Evolutionary conservation across 139 green algal genomes (phyloP).

Genomic region (Coelastrella sp.): DNA sequence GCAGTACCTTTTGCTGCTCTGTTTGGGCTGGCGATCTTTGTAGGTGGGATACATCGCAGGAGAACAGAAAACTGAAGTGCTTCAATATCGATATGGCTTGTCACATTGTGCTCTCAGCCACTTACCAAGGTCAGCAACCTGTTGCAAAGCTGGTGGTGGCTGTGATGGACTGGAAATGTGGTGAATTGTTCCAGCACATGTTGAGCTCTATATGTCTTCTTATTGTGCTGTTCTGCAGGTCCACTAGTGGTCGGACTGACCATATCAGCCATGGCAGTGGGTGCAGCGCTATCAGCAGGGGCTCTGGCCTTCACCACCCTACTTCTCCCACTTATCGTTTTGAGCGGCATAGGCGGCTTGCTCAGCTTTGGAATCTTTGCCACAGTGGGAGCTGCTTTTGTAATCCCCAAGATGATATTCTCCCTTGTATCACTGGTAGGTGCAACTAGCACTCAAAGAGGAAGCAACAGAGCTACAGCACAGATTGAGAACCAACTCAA

Average conservation of each 20-base stretch:
- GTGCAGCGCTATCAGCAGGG: conserved; percentile 32
- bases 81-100: too few species aligned
- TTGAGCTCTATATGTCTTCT: background rate
- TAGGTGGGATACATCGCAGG: too few species aligned
- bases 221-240: conserved; percentile 2
- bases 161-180: too few species aligned
- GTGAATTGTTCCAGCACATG: too few species aligned
- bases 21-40: conserved; percentile 22
- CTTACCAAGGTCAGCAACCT: too few species aligned
- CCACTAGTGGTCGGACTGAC: conserved; percentile 18
- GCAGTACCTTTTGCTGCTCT: conserved; percentile 6
- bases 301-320: conserved; percentile 36
- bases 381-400: conserved; percentile 24
- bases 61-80: too few species aligned
- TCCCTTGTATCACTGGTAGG: conserved; percentile 25
- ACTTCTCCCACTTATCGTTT: conserved; percentile 22
- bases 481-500: too few species aligned
- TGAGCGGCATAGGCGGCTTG: conserved; percentile 16
- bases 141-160: too few species aligned
- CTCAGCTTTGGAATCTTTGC: conserved; percentile 31
- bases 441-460: background rate
- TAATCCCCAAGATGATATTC: conserved; percentile 31
- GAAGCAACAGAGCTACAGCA: too few species aligned
- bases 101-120: too few species aligned
- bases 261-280: conserved; percentile 23